Conservation (phyloP, 2,329 filamentous ascomycete species). For the Echinosphaeria canescens region DNA sequence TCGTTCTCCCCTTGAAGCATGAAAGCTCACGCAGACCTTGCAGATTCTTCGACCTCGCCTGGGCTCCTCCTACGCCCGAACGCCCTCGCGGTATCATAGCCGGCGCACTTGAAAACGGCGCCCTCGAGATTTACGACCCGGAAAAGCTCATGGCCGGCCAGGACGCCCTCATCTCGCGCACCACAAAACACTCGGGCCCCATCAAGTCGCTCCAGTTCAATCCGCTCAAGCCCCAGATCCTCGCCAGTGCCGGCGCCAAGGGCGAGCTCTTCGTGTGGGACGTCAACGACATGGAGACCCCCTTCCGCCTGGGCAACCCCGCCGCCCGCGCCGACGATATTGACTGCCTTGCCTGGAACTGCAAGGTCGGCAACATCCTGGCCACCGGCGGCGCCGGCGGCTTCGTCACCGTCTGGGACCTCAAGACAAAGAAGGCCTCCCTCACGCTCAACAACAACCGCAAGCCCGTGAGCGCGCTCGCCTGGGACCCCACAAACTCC, state of each 20-base stretch:
- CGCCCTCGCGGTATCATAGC: slow-evolving; percentile 78
- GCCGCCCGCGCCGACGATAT: slow-evolving; percentile 86
- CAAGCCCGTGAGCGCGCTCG: slow-evolving; percentile 85
- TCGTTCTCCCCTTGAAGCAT: slow-evolving; percentile 3
- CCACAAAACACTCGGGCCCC: slow-evolving; percentile 74
- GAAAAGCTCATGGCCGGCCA: slow-evolving; percentile 36
- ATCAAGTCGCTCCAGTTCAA: slow-evolving; percentile 97
- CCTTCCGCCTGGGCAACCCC: slow-evolving; percentile 72
- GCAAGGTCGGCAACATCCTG: slow-evolving; percentile 89
- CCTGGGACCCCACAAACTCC: slow-evolving; percentile 90
- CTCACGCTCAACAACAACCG: slow-evolving; percentile 88
- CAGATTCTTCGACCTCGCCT: slow-evolving; percentile 95
- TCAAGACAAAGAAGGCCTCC: slow-evolving; percentile 95
- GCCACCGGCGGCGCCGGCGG: slow-evolving; percentile 85
- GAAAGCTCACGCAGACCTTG: no score
- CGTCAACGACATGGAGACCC: slow-evolving; percentile 69
- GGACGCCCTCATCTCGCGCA: slow-evolving; percentile 69
- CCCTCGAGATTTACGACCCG: slow-evolving; percentile 85
- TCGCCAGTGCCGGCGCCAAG: slow-evolving; percentile 84
- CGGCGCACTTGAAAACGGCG: slow-evolving; percentile 84
- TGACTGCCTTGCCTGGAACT: slow-evolving; percentile 96
- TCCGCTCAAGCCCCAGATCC: slow-evolving; percentile 69
- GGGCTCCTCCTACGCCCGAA: slow-evolving; percentile 64
- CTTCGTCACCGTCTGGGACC: slow-evolving; percentile 95
- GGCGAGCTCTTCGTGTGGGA: slow-evolving; percentile 95